Evolutionary conservation across 78 protist genomes (phyloP).

Genomic region (Dictyostelium citrinum): DNA sequence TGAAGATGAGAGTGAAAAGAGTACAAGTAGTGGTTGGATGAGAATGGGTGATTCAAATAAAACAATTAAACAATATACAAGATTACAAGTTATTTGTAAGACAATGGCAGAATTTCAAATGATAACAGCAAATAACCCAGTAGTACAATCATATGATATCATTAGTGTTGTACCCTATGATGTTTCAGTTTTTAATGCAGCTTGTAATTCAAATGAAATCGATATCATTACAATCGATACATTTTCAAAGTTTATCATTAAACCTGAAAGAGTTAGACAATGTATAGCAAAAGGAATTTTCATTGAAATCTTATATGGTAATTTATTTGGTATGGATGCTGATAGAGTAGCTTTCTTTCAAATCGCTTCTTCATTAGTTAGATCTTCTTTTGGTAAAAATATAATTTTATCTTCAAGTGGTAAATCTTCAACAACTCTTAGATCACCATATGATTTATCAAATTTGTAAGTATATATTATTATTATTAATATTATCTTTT

Average conservation of each 20-base stretch:
- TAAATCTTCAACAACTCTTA: neutral
- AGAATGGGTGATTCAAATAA: neutral
- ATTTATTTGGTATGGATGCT: neutral
- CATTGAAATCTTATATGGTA: conserved; percentile 18
- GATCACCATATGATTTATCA: conserved; percentile 60
- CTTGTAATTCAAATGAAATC: conserved; percentile 39
- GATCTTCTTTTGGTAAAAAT: conserved; percentile 49
- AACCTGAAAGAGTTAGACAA: conserved; percentile 42
- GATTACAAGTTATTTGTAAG: conserved; percentile 32
- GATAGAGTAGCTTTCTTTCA: conserved; percentile 19
- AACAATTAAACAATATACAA: conserved; percentile 46
- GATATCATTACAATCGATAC: conserved; percentile 44
- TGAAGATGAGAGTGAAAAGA: neutral
- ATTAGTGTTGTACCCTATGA: conserved; percentile 7
- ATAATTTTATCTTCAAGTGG: conserved; percentile 14
- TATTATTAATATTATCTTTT: neutral
- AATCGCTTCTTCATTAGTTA: neutral
- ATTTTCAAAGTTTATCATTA: neutral
- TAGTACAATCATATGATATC: conserved; percentile 32
- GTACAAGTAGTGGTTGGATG: conserved; percentile 37
- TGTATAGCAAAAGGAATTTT: conserved; percentile 52
- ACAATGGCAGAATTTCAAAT: conserved; percentile 30
- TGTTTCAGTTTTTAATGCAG: conserved; percentile 17
- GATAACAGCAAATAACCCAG: conserved; percentile 38
- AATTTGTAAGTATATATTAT: neutral